Evolutionary conservation across 2,329 filamentous ascomycete species (phyloP).

Genomic region (Botrytis tulipae): DNA sequence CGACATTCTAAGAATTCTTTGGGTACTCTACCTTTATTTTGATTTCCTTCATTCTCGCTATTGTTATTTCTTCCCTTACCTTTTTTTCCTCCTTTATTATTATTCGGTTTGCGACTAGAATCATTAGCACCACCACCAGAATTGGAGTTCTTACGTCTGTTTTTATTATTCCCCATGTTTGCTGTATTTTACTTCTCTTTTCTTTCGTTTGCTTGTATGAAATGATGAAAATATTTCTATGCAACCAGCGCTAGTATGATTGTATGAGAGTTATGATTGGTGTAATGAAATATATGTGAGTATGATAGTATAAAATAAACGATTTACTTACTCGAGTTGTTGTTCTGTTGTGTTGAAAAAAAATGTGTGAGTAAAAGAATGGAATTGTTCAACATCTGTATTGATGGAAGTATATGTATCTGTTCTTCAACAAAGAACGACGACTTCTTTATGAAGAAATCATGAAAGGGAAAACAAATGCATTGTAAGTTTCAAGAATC

Average conservation of each 20-base stretch:
- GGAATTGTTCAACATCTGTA: neutral
- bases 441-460: neutral
- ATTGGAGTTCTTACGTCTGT: neutral
- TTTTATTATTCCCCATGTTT: neutral
- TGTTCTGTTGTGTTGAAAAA: neutral
- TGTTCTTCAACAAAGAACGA: neutral
- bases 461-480: neutral
- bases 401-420: neutral
- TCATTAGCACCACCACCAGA: neutral
- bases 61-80: neutral
- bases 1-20: neutral
- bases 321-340: neutral
- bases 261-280: neutral
- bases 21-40: neutral
- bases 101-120: neutral
- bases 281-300: neutral
- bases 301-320: neutral
- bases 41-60: neutral
- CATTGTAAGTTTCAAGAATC: neutral
- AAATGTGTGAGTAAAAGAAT: constrained; percentile 1
- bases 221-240: neutral
- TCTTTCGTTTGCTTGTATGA: neutral
- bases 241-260: neutral
- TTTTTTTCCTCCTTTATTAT: neutral
- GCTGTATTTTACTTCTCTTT: neutral